Evolutionary conservation across 768 basidiomycete genomes (phyloP).

Genomic region (Omphalotus guepiniiformis): DNA sequence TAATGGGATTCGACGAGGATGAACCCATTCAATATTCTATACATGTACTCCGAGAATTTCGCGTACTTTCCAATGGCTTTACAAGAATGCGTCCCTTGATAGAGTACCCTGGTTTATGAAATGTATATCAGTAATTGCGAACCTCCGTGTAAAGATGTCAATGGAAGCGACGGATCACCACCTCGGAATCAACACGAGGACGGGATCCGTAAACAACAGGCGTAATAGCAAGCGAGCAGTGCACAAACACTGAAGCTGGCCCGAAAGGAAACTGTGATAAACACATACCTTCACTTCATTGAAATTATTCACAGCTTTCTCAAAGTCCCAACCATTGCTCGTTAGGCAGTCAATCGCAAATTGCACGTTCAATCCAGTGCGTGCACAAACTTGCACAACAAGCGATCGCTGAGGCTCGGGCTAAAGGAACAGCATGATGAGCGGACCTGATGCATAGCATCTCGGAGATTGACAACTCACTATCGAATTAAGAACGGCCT

Average conservation of each 20-base stretch:
- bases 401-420: slow-evolving; percentile 66
- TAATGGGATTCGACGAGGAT: too few species aligned
- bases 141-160: slow-evolving; percentile 3
- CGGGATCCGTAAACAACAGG: neutral
- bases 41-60: neutral
- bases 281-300: slow-evolving; percentile 75
- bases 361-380: slow-evolving; percentile 74
- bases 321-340: slow-evolving; percentile 82
- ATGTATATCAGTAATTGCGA: slow-evolving; percentile 11
- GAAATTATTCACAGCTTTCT: slow-evolving; percentile 79
- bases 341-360: slow-evolving; percentile 83
- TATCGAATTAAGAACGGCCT: slow-evolving; percentile 48
- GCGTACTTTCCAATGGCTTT: slow-evolving; percentile 8
- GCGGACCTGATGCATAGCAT: slow-evolving; percentile 11
- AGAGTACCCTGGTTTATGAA: slow-evolving; percentile 46
- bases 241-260: neutral
- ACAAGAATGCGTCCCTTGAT: slow-evolving; percentile 53
- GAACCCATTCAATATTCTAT: too few species aligned
- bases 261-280: slow-evolving; percentile 2
- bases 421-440: slow-evolving; percentile 39
- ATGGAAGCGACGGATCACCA: slow-evolving; percentile 22
- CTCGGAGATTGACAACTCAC: slow-evolving; percentile 38
- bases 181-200: slow-evolving; percentile 1
- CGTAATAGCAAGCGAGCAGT: neutral
- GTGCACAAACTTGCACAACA: slow-evolving; percentile 64